Evolutionary conservation across 257 asterid genomes (phyloP).

Genomic region (Knoxia roxburghii): DNA sequence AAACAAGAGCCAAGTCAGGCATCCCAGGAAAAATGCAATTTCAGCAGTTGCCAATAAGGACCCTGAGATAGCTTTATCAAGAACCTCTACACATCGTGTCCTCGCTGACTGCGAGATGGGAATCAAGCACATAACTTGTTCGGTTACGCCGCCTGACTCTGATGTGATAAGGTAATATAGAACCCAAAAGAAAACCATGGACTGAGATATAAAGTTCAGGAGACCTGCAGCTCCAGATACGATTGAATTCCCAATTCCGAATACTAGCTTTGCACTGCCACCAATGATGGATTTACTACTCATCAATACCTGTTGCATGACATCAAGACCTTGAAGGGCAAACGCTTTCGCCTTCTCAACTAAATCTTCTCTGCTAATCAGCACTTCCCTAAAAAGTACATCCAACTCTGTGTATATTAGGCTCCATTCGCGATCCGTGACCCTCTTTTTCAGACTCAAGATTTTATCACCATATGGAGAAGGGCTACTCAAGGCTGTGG

Average conservation of each 20-base stretch:
- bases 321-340: conserved; percentile 77
- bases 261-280: conserved; percentile 64
- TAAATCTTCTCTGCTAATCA: conserved; percentile 68
- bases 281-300: conserved; percentile 73
- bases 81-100: conserved; percentile 72
- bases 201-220: conserved; percentile 67
- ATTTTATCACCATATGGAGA: conserved; percentile 71
- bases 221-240: conserved; percentile 92
- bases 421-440: conserved; percentile 74
- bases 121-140: conserved; percentile 78
- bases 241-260: conserved; percentile 58
- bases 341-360: conserved; percentile 85
- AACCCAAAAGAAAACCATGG: conserved; percentile 88
- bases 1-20: conserved; percentile 87
- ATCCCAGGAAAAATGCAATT: conserved; percentile 89
- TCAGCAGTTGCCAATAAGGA: conserved; percentile 82
- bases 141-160: conserved; percentile 96
- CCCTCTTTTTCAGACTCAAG: conserved; percentile 51
- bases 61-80: conserved; percentile 78
- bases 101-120: conserved; percentile 74
- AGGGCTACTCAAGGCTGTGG: conserved; percentile 51
- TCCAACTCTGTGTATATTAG: conserved; percentile 61
- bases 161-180: conserved; percentile 84
- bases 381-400: conserved; percentile 58
- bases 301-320: conserved; percentile 60